Percentiles rank a stretch among this genome's conserved stretches.
phyloP scores from a whole-genome alignment of 768 basidiomycete genomes.

The Paxillus involutus region DNA sequence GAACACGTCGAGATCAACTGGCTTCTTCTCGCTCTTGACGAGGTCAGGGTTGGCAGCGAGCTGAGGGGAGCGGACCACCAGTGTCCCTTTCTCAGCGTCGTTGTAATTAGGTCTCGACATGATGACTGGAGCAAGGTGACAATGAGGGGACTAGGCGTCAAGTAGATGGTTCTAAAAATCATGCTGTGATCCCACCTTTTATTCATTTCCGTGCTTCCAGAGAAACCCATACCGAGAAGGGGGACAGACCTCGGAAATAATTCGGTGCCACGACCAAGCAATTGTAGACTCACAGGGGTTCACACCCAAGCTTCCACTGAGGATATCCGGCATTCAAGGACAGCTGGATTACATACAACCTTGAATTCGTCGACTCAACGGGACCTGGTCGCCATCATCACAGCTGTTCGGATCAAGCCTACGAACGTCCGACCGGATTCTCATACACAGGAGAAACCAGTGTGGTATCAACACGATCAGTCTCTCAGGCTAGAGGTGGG shows the following conservation, averaged over 20 bases:
- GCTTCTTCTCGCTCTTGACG: constrained; percentile 41
- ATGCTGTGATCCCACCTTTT: constrained; percentile 18
- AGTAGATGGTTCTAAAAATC: constrained; percentile 3
- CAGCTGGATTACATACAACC: constrained; percentile 2
- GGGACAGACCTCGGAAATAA: constrained; percentile 17
- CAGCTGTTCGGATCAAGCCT: background rate
- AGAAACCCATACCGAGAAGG: constrained; percentile 10
- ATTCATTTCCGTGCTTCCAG: constrained; percentile 10
- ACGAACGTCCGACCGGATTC: background rate
- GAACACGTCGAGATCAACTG: constrained; percentile 27
- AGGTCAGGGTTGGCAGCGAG: constrained; percentile 27
- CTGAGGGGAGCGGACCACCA: constrained; percentile 42
- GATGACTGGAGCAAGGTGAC: background rate
- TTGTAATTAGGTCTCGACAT: constrained; percentile 50
- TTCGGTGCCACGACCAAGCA: constrained; percentile 7
- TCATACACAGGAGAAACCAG: background rate
- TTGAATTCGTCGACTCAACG: constrained; percentile 4
- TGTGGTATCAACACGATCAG: background rate
- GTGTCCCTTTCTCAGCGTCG: constrained; percentile 60
- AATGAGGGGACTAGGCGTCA: constrained; percentile 14
- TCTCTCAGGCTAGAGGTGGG: background rate
- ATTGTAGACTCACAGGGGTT: constrained; percentile 9
- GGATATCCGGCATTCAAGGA: constrained; percentile 1
- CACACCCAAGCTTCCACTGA: constrained; percentile 15
- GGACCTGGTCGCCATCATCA: constrained; percentile 13